phyloP scores from a whole-genome alignment of 2,329 filamentous ascomycete species.

The Neonectria punicea region DNA sequence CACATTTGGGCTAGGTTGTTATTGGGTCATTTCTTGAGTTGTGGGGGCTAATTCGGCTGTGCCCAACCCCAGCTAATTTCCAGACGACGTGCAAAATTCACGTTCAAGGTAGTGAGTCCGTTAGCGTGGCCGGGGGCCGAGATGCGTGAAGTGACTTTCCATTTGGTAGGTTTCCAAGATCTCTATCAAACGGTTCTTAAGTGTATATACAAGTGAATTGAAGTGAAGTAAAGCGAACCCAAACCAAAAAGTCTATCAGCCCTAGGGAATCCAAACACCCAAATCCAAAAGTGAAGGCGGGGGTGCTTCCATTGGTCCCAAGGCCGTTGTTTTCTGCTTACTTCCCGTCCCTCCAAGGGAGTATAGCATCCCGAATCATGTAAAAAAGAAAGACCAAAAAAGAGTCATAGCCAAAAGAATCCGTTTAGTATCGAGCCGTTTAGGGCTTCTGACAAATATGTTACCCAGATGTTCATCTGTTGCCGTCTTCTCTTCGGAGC shows the following conservation, averaged over 20 bases:
- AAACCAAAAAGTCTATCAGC: constrained; percentile 26
- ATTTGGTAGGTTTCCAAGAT: not conserved
- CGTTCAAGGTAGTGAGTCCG: too few species aligned
- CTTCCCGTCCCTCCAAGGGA: constrained; percentile 34
- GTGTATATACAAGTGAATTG: constrained; percentile 14
- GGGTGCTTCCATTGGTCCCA: not conserved
- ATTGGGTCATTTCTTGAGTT: not conserved
- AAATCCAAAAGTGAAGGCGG: constrained; percentile 36
- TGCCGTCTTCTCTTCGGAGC: constrained; percentile 1
- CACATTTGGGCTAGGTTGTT: too few species aligned
- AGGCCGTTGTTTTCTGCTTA: constrained; percentile 25
- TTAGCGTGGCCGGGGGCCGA: too few species aligned
- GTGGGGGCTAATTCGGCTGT: not conserved
- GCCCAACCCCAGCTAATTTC: not conserved
- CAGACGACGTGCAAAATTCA: too few species aligned
- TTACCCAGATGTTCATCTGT: constrained; percentile 8
- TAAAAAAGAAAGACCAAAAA: constrained; percentile 27
- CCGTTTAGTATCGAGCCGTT: constrained; percentile 14
- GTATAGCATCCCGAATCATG: constrained; percentile 39
- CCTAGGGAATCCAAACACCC: constrained; percentile 39
- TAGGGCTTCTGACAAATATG: not conserved
- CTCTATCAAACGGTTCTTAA: constrained; percentile 6
- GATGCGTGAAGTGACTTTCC: not conserved
- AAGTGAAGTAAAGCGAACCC: constrained; percentile 3
- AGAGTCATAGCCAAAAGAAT: constrained; percentile 34